Evolutionary conservation across 2,329 filamentous ascomycete genomes (phyloP), one percentile per base, ranked within the genome.

Genomic region (Myriosclerotinia scirpicola): DNA sequence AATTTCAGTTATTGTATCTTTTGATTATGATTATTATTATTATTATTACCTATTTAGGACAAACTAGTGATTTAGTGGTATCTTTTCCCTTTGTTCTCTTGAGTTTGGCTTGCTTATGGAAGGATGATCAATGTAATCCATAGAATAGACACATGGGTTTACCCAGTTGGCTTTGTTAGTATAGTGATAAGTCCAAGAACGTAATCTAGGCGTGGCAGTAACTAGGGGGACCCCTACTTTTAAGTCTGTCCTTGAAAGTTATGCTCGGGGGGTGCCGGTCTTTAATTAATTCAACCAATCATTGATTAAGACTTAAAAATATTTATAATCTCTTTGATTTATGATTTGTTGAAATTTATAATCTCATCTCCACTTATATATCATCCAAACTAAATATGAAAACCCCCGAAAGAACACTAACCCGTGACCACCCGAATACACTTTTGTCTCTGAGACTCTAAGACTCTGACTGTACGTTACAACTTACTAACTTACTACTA

Each of bases 311-410:
- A 42, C 4, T 14, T 6, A 7, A 1, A 42, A 58, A 22, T 56
- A 56, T 42, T 20, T n/a, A 56, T 26, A 56, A n/a, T 20, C 54
- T 38, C 42, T n/a, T n/a, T 56, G n/a, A 42, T 56, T 56, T 17
- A 11, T 42, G 36, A 56, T 56, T 42, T 26, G 36, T 42, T 20
- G 0, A 55, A 4, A 55, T 15, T 11, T 5, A 40, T 55, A 20
- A 55, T 55, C 20, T 9, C 9, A 9, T 54, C 14, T 54, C 52
- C 26, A n/a, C 26, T 20, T n/a, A 20, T 34, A 20, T 34, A 9
- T 36, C 17, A 11, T 4, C 4, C 26, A 14, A 20, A 20, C 14
- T 30, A 34, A 30, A 4, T 15, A 1, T 54, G 52, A 34, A 54
- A 34, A 34, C 34, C 26, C 26, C 26, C 4, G 30, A 53, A 26